Percentiles rank a stretch among this genome's conserved stretches.
Conservation (phyloP, 1,139 yeast genomes). For the Trichomonascaceae sp. region DNA sequence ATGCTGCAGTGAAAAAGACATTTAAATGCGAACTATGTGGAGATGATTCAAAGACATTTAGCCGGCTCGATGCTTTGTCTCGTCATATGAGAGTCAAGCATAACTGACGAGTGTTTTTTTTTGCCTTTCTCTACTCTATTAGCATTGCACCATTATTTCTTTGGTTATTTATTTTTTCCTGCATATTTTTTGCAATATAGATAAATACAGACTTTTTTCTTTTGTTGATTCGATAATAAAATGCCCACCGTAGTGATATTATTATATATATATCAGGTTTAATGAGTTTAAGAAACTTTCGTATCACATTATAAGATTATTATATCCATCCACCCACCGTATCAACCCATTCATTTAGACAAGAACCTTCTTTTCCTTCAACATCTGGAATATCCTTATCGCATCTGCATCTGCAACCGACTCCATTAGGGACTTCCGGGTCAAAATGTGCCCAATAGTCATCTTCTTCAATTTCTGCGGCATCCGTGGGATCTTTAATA, state of each 20-base stretch:
- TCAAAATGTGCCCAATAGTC: conserved; percentile 44
- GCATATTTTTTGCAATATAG: neutral
- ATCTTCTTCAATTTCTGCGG: conserved; percentile 30
- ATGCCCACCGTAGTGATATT: too few relatives aligned
- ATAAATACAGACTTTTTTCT: neutral
- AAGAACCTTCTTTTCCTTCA: conserved; percentile 50
- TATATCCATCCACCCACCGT: conserved; percentile 30
- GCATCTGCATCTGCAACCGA: conserved; percentile 84
- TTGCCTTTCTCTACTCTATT: neutral
- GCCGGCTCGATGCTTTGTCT: conserved; percentile 90
- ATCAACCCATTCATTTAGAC: conserved; percentile 51
- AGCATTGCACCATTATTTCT: conserved; percentile 4
- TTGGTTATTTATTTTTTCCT: conserved; percentile 6
- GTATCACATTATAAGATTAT: neutral
- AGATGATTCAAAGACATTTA: conserved; percentile 73
- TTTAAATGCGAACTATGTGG: conserved; percentile 82
- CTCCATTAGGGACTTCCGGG: conserved; percentile 46
- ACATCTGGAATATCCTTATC: conserved; percentile 49
- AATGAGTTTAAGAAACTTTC: neutral
- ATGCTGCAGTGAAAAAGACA: conserved; percentile 77
- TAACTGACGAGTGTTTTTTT: conserved; percentile 13
- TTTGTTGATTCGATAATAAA: neutral
- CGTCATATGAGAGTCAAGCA: conserved; percentile 91
- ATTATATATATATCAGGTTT: neutral
- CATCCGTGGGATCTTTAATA: conserved; percentile 25